A percentile compares a stretch with the other conserved stretches of the same genome.
Evolutionary conservation across 192 early-diverging fungal genomes (phyloP).

Genomic region (Linnemannia schmuckeri): DNA sequence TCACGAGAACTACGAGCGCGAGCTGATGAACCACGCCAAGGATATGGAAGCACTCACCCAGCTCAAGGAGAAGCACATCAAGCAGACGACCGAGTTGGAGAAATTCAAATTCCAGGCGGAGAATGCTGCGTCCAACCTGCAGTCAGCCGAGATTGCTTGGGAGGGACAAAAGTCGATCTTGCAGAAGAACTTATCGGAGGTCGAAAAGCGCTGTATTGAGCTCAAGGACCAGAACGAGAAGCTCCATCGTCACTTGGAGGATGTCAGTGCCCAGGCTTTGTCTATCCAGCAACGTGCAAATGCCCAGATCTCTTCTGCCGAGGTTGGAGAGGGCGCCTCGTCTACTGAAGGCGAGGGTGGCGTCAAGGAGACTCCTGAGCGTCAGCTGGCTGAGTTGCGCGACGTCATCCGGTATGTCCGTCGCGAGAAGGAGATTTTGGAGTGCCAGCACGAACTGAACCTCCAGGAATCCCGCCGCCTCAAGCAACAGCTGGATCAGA

Average conservation of each 20-base stretch:
- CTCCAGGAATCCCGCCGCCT: slow-evolving; percentile 77
- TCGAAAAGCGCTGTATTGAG: slow-evolving; percentile 65
- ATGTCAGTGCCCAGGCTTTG: slow-evolving; percentile 61
- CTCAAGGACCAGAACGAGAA: slow-evolving; percentile 78
- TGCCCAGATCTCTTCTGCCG: slow-evolving; percentile 2
- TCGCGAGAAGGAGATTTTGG: slow-evolving; percentile 80
- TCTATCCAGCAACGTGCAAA: slow-evolving; percentile 55
- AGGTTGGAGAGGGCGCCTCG: background rate
- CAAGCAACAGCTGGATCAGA: slow-evolving; percentile 71
- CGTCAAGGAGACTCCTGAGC: slow-evolving; percentile 19
- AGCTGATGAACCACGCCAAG: slow-evolving; percentile 73
- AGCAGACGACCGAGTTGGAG: slow-evolving; percentile 49
- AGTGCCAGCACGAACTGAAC: slow-evolving; percentile 75
- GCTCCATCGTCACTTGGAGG: slow-evolving; percentile 80
- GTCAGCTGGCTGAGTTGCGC: slow-evolving; percentile 56
- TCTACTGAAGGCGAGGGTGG: slow-evolving; percentile 3
- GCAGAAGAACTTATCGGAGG: slow-evolving; percentile 59
- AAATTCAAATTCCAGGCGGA: slow-evolving; percentile 42
- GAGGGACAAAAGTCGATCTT: slow-evolving; percentile 54
- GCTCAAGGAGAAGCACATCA: slow-evolving; percentile 35
- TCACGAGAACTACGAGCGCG: slow-evolving; percentile 78
- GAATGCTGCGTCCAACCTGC: slow-evolving; percentile 63
- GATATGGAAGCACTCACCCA: slow-evolving; percentile 62
- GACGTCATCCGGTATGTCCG: slow-evolving; percentile 78
- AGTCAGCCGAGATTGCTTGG: slow-evolving; percentile 59